Conservation (phyloP, 495 filamentous ascomycete genomes). For the Aspergillus taichungensis region DNA sequence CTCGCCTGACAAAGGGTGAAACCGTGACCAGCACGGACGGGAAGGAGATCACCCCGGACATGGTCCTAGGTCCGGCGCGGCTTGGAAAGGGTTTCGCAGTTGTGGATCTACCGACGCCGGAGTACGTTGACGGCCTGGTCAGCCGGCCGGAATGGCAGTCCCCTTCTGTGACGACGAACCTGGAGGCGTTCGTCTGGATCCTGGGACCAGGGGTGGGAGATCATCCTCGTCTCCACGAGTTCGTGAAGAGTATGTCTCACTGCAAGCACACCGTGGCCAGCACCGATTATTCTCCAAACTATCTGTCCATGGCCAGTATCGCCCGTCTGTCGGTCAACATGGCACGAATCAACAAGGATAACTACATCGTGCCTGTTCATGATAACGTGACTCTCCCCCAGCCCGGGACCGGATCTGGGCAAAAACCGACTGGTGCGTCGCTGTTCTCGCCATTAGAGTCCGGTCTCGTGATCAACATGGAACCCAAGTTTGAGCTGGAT, state of each 20-base stretch:
- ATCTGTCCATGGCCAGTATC: conserved; percentile 54
- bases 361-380: conserved; percentile 56
- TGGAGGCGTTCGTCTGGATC: conserved; percentile 73
- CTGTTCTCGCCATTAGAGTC: conserved; percentile 31
- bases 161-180: conserved; percentile 50
- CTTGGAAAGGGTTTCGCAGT: conserved; percentile 63
- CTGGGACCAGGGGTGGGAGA: conserved; percentile 57
- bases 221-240: conserved; percentile 52
- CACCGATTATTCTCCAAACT: conserved; percentile 61
- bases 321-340: conserved; percentile 56
- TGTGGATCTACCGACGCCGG: conserved; percentile 60
- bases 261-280: conserved; percentile 71
- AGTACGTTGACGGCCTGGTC: conserved; percentile 61
- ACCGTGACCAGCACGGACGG: conserved; percentile 47
- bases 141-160: conserved; percentile 65
- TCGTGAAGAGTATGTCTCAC: conserved; percentile 52
- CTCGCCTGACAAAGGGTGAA: conserved; percentile 43
- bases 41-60: conserved; percentile 51
- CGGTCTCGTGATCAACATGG: conserved; percentile 52
- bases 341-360: conserved; percentile 56
- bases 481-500: conserved; percentile 52
- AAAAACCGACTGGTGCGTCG: conserved; percentile 5
- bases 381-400: conserved; percentile 42
- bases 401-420: conserved; percentile 7
- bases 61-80: conserved; percentile 51